Percentiles rank a stretch among this genome's conserved stretches.
These are phyloP conservation scores for Farysia itapuensis DNA, from an alignment of 1,284 basidiomycete species.

Conservation along the genomic window DNA sequence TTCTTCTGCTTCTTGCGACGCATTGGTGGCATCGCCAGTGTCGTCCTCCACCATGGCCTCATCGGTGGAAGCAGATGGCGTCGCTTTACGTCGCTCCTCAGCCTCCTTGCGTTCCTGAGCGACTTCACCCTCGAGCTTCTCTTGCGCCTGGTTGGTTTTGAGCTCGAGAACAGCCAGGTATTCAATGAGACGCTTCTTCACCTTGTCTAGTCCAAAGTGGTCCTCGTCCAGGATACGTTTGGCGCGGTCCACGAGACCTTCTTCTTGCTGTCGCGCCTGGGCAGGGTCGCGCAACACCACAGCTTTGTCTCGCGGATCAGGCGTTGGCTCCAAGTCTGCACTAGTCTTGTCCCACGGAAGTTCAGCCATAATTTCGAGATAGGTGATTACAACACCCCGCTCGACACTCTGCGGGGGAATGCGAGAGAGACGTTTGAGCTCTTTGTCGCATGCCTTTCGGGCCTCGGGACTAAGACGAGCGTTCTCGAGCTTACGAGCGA, in stretches of 20 bases:
- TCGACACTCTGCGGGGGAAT: slow-evolving; percentile 58
- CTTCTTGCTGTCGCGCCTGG: slow-evolving; percentile 9
- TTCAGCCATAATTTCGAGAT: slow-evolving; percentile 60
- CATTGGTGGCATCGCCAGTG: slow-evolving; percentile 16
- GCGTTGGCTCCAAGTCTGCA: slow-evolving; percentile 31
- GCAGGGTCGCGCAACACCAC: slow-evolving; percentile 18
- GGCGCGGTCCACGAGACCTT: slow-evolving; percentile 53
- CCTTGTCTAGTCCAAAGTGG: slow-evolving; percentile 62
- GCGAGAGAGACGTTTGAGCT: slow-evolving; percentile 55
- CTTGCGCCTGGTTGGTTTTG: slow-evolving; percentile 56
- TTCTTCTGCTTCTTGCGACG: slow-evolving; percentile 27
- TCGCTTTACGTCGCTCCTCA: slow-evolving; percentile 17
- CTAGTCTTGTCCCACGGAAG: slow-evolving; percentile 58
- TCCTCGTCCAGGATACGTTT: slow-evolving; percentile 61
- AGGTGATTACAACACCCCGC: slow-evolving; percentile 58
- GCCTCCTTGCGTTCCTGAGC: slow-evolving; percentile 17
- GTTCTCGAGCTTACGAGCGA: slow-evolving; percentile 44
- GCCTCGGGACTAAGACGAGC: slow-evolving; percentile 52
- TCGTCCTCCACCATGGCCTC: slow-evolving; percentile 10
- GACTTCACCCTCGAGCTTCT: slow-evolving; percentile 43
- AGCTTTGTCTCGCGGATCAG: slow-evolving; percentile 17
- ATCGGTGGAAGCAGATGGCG: slow-evolving; percentile 19
- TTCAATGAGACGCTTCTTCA: slow-evolving; percentile 62
- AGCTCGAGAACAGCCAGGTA: slow-evolving; percentile 62
- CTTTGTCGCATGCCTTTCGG: slow-evolving; percentile 54